Base-by-base conservation (phyloP, 306 rosid species). In the Sicyos edulis region DNA sequence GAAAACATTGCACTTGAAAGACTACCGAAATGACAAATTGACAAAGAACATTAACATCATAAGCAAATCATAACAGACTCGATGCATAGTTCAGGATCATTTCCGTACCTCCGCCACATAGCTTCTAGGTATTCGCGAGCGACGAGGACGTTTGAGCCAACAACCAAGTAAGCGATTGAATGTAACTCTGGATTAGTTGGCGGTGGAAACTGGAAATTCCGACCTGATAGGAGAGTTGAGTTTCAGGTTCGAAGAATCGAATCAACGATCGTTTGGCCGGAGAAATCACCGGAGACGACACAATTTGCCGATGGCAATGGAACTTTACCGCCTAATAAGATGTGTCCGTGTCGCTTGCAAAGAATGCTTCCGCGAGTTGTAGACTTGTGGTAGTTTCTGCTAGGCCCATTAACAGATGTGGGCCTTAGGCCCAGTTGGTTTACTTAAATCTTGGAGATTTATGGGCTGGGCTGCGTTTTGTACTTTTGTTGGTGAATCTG, bases 101-200 rank as follows among this genome's bases (percentile, higher is more conserved):
- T 67, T 47, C 37, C 72, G 32, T 45, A 67, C 72, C 72, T 67
- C 21, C 72, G 55, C 72, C 72, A 67, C 72, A 67, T 67, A 67
- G 56, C 72, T 11, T 50, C 34, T 47, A 67, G 21, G 21, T 67
- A 67, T 67, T 47, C 56, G 15, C 72, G 56, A 45, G 20, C 37
- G 42, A 67, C 72, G 42, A 67, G 22, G 14, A 67, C 14, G 21
- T 67, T 67, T 20, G 40, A 47, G 56, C 17, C 40, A 67, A 67
- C 14, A 67, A 47, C 56, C 29, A 47, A 47, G 55, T 7, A 67
- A 47, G 55, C 55, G 55, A 67, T 67, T 21, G 17, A 67, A 64
- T 64, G 53, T 19, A 64, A 42, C 32, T 40, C 8, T 1, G 40
- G 19, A 11, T 26, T 26, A 67, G 8, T 13, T 1, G 72, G 40